Evolutionary conservation across 2,329 filamentous ascomycete species (phyloP).

Genomic region (Trichoderma hamatum): DNA sequence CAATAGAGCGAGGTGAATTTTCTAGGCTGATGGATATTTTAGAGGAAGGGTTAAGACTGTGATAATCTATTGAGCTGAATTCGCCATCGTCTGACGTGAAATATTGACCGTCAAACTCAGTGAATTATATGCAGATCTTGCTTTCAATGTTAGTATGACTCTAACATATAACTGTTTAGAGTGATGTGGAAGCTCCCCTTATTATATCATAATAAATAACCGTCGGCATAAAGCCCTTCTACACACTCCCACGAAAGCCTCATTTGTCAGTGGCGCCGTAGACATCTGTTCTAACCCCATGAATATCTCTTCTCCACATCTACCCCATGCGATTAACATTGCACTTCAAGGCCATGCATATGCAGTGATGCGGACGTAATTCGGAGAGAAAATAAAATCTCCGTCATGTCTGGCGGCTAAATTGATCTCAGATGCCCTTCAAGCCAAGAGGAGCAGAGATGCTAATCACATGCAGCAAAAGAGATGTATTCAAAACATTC

Average conservation of each 20-base stretch:
- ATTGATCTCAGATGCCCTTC: neutral
- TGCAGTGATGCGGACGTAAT: neutral
- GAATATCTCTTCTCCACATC: neutral
- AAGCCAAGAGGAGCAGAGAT: neutral
- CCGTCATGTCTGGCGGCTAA: conserved; percentile 3
- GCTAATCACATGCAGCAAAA: neutral
- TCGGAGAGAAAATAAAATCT: neutral
- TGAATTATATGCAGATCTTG: neutral
- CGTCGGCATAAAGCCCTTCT: conserved; percentile 2
- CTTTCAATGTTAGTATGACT: too few species aligned
- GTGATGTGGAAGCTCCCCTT: too few species aligned
- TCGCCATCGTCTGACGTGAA: neutral
- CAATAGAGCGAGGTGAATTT: neutral
- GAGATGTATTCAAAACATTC: neutral
- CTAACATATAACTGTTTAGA: too few species aligned
- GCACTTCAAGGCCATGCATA: neutral
- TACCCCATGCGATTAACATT: neutral
- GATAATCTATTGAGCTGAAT: neutral
- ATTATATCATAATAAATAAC: neutral
- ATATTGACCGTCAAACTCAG: neutral
- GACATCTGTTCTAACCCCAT: neutral
- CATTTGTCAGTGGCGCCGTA: neutral
- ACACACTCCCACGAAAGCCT: neutral
- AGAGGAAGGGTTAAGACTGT: neutral
- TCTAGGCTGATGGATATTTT: neutral